phyloP scores from a whole-genome alignment of 805 yeast species.

The Peterozyma xylosa region DNA sequence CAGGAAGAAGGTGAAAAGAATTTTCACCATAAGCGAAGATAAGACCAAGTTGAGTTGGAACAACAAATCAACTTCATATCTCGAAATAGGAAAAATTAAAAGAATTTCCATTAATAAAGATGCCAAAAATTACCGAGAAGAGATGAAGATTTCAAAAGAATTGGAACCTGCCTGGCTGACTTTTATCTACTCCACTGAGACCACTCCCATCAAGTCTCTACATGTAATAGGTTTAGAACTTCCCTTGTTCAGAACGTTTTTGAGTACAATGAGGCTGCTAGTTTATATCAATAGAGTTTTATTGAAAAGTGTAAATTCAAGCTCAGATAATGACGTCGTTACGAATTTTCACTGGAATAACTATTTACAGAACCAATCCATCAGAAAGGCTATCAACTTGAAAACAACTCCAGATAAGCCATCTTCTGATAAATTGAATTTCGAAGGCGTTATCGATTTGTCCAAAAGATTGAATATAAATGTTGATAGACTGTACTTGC shows the following conservation, averaged over 20 bases:
- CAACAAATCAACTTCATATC: slow-evolving; percentile 32
- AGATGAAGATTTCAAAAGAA: slow-evolving; percentile 64
- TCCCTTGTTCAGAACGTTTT: slow-evolving; percentile 45
- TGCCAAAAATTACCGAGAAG: slow-evolving; percentile 83
- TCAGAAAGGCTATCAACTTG: slow-evolving; percentile 18
- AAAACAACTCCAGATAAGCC: slow-evolving; percentile 17
- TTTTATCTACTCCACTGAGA: slow-evolving; percentile 57
- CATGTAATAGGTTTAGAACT: slow-evolving; percentile 63
- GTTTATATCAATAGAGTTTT: slow-evolving; percentile 52
- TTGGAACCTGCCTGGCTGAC: slow-evolving; percentile 71
- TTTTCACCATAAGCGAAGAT: slow-evolving; percentile 48
- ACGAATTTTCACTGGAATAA: slow-evolving; percentile 60
- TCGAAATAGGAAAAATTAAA: slow-evolving; percentile 56
- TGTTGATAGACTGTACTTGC: slow-evolving; percentile 47
- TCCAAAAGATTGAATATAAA: slow-evolving; percentile 67
- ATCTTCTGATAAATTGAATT: slow-evolving; percentile 35
- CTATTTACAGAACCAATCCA: slow-evolving; percentile 23
- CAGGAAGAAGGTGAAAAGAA: slow-evolving; percentile 54
- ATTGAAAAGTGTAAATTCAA: slow-evolving; percentile 51
- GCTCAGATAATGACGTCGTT: slow-evolving; percentile 25
- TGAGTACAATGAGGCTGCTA: slow-evolving; percentile 47
- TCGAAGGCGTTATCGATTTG: slow-evolving; percentile 61
- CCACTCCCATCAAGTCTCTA: slow-evolving; percentile 59
- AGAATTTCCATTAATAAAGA: slow-evolving; percentile 56
- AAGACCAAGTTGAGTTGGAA: slow-evolving; percentile 54